Evolutionary conservation across 2,329 filamentous ascomycete genomes (phyloP).

Genomic region (Periconia sp.): DNA sequence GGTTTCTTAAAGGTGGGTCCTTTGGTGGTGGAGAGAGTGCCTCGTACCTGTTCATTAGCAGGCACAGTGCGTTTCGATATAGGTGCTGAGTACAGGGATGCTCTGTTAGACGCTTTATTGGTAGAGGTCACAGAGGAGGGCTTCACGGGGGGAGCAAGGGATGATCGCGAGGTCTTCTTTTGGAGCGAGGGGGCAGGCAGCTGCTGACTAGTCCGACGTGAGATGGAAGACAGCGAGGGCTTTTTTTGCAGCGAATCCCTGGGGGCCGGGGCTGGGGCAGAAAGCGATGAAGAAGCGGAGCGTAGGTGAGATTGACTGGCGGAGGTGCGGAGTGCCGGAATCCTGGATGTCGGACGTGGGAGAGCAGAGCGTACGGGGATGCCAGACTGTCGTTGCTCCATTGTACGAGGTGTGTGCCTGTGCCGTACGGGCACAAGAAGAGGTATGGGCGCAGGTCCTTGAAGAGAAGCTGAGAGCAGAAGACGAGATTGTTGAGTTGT

Average conservation of each 20-base stretch:
- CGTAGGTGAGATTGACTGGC: slow-evolving; percentile 45
- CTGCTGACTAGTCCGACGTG: slow-evolving; percentile 8
- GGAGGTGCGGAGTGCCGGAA: slow-evolving; percentile 52
- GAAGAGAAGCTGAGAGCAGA: background rate
- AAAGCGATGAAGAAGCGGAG: background rate
- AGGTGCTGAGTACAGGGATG: slow-evolving; percentile 23
- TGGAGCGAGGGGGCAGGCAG: slow-evolving; percentile 21
- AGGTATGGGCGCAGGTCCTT: background rate
- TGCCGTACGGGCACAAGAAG: background rate
- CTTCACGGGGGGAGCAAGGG: slow-evolving; percentile 30
- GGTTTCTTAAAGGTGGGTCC: slow-evolving; percentile 40
- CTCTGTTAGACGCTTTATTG: slow-evolving; percentile 18
- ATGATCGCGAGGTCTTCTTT: slow-evolving; percentile 35
- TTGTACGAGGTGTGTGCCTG: slow-evolving; percentile 15
- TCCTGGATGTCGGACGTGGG: slow-evolving; percentile 54
- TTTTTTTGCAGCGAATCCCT: slow-evolving; percentile 22
- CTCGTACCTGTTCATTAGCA: slow-evolving; percentile 17
- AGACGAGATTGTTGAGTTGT: too few relatives aligned
- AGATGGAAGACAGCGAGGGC: slow-evolving; percentile 30
- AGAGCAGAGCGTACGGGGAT: slow-evolving; percentile 41
- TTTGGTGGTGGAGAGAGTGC: slow-evolving; percentile 21
- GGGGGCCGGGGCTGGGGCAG: slow-evolving; percentile 36
- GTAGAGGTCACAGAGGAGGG: slow-evolving; percentile 18
- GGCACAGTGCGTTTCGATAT: slow-evolving; percentile 24
- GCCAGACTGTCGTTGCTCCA: slow-evolving; percentile 34